Base-by-base conservation (phyloP, 495 filamentous ascomycete species). In the Penicillium roqueforti region DNA sequence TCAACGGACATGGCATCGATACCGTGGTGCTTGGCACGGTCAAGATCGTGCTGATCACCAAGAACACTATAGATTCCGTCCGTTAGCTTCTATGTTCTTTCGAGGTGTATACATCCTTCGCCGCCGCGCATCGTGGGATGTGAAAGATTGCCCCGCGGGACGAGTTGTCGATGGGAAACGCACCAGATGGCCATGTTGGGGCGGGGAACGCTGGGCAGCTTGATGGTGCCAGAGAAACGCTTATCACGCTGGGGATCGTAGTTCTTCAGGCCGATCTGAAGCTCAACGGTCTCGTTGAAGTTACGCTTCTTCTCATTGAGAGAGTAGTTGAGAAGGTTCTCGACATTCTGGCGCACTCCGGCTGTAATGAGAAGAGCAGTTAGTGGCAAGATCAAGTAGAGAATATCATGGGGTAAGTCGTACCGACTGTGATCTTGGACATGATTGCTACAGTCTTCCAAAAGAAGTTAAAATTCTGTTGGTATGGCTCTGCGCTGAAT, bases 161-260 rank as follows among this genome's bases (percentile, higher is more conserved):
- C 38, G 44, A 40, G n/a, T 36, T 36, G 18, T 9, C 20, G 32
- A 44, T 20, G 29, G 13, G 36, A 45, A 60, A 77, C 78, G 59
- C 78, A 87, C 86, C 92, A 97, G 80, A 98, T 84, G 80, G 69
- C 80, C 92, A 97, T 96, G 80, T 85, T 84, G 54, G 93, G 93
- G 68, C 93, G 88, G 63, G 93, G 93, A 56, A 97, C 79, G 60
- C 80, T 78, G 44, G 92, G 91, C 56, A 97, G 88, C 80, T 86
- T 87, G 80, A 98, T 88, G 72, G 95, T 97, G 77, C 93, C 93
- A 41, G 88, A 93, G 90, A 98, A 98, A 92, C 93, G 93, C 91
- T 98, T 98, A 81, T 98, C 93, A 87, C 92, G 91, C 84, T 97
- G 92, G 70, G 93, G 93, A 70, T 98, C 93, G 82, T 98, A 98